Evolutionary conservation across 2,329 filamentous ascomycete species (phyloP).

Genomic region (Colletotrichum abscissum): DNA sequence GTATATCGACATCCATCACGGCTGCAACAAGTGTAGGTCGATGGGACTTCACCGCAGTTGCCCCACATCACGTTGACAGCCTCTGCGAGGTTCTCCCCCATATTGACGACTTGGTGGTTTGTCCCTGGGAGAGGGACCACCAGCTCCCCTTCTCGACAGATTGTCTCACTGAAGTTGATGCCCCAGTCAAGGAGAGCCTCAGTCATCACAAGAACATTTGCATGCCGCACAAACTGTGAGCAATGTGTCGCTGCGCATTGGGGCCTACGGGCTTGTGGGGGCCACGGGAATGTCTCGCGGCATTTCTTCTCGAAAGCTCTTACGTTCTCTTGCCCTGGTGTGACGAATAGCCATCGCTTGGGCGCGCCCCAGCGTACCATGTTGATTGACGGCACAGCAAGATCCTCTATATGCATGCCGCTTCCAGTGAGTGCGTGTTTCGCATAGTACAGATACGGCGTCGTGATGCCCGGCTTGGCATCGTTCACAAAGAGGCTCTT

Average conservation of each 20-base stretch:
- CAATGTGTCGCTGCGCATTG: neutral
- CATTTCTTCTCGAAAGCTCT: neutral
- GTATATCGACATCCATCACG: neutral
- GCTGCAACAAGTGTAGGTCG: neutral
- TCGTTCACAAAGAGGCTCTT: neutral
- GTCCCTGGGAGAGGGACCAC: neutral
- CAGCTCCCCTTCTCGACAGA: neutral
- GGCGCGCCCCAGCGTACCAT: conserved; percentile 2
- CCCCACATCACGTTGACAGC: neutral
- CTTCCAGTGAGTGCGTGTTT: conserved; percentile 1
- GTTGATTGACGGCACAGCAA: neutral
- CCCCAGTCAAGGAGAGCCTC: neutral
- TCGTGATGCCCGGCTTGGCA: neutral
- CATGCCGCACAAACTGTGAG: neutral
- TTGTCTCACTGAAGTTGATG: neutral
- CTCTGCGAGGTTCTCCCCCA: neutral
- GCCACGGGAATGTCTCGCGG: neutral
- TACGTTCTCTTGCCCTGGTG: neutral
- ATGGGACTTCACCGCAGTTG: neutral
- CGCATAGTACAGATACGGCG: conserved; percentile 5
- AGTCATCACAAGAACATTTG: neutral
- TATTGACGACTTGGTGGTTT: conserved; percentile 1
- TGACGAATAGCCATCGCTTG: neutral
- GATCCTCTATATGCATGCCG: conserved; percentile 2
- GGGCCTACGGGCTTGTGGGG: neutral